phyloP scores from a whole-genome alignment of 164 flowering plant species.

The Protea cynaroides region DNA sequence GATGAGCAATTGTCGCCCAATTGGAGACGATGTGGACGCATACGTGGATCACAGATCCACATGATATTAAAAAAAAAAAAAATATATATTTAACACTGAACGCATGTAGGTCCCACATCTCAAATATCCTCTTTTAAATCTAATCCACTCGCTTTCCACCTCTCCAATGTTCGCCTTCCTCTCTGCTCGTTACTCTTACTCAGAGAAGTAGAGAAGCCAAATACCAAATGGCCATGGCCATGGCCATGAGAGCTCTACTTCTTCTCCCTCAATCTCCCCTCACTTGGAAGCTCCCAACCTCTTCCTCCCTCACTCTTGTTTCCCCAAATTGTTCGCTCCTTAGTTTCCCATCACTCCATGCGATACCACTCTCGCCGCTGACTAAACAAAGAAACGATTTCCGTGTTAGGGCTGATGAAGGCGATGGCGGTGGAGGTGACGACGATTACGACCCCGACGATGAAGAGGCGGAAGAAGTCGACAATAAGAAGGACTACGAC shows the following conservation, averaged over 20 bases:
- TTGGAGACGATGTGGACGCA: too few species aligned
- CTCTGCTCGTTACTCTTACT: neutral
- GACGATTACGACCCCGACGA: conserved; percentile 81
- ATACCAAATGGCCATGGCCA: too few species aligned
- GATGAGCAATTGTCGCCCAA: too few species aligned
- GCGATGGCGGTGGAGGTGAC: conserved; percentile 56
- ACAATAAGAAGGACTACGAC: conserved; percentile 87
- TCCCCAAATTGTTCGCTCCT: neutral
- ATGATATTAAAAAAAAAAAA: too few species aligned
- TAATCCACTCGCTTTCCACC: neutral
- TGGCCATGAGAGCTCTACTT: neutral
- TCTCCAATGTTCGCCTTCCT: neutral
- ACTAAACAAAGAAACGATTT: conserved; percentile 17
- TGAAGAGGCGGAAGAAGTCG: conserved; percentile 80
- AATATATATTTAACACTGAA: too few species aligned
- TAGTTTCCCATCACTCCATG: neutral
- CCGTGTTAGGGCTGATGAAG: conserved; percentile 59
- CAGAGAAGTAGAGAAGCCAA: neutral
- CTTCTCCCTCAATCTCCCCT: neutral
- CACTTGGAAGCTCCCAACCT: neutral
- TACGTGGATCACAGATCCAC: too few species aligned
- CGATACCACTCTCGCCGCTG: neutral
- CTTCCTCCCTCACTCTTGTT: neutral
- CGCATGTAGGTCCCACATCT: too few species aligned
- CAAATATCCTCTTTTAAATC: neutral